A percentile compares a stretch with the other conserved stretches of the same genome.
Evolutionary conservation across 1,284 basidiomycete species (phyloP).

Genomic region (Malassezia pachydermatis): DNA sequence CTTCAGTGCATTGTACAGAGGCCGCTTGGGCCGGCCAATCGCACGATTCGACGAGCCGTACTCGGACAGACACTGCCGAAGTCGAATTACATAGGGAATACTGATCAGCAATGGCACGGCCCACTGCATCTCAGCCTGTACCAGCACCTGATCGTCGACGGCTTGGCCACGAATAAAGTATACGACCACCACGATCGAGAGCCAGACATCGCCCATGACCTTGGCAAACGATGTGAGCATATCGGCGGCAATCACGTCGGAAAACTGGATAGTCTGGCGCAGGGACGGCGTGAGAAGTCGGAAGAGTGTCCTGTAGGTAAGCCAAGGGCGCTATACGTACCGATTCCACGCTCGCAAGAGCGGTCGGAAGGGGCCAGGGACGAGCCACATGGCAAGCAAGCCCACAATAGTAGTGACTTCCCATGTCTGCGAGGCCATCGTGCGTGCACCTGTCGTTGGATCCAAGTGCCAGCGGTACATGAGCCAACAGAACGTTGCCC

Average conservation of each 20-base stretch:
- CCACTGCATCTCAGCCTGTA: constrained; percentile 36
- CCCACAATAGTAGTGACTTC: constrained; percentile 33
- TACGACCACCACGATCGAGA: constrained; percentile 52
- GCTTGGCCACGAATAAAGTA: neutral
- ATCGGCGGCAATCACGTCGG: constrained; percentile 87
- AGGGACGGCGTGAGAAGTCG: constrained; percentile 64
- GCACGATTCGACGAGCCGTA: constrained; percentile 52
- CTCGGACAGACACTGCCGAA: constrained; percentile 86
- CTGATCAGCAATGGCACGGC: constrained; percentile 75
- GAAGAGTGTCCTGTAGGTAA: constrained; percentile 52
- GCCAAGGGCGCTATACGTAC: too few species aligned
- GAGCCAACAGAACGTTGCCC: constrained; percentile 34
- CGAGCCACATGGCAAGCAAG: constrained; percentile 20
- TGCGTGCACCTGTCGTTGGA: constrained; percentile 23
- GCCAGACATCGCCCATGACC: constrained; percentile 86
- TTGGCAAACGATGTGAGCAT: constrained; percentile 92
- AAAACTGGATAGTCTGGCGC: constrained; percentile 64
- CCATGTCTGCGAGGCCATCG: constrained; percentile 34
- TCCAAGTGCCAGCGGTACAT: constrained; percentile 36
- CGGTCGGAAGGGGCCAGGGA: constrained; percentile 34
- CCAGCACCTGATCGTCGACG: constrained; percentile 37
- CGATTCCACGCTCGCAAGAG: constrained; percentile 18
- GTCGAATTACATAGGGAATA: constrained; percentile 77
- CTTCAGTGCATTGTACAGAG: constrained; percentile 87
- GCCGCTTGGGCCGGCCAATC: constrained; percentile 49